A percentile compares a stretch with the other conserved stretches of the same genome.
Evolutionary conservation across 1,284 basidiomycete genomes (phyloP).

Genomic region (Tilletia indica): DNA sequence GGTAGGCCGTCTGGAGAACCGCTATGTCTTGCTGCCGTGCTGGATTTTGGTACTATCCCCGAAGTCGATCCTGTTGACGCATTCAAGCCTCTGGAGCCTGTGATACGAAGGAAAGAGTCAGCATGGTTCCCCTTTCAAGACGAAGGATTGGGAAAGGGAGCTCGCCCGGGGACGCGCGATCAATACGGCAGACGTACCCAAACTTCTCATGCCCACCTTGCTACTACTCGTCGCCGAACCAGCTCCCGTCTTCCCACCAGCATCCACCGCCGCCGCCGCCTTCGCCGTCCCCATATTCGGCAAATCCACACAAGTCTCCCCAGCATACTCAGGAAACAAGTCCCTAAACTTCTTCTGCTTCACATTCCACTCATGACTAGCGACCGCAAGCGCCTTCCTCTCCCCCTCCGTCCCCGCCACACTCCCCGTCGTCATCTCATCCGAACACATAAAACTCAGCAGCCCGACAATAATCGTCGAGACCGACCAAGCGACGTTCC

Average conservation of each 20-base stretch:
- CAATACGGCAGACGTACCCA: slow-evolving; percentile 1
- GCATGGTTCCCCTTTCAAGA: background rate
- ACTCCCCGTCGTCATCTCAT: slow-evolving; percentile 93
- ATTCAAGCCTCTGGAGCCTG: slow-evolving; percentile 13
- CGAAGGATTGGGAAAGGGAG: no score
- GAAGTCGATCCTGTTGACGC: background rate
- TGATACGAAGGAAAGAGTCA: background rate
- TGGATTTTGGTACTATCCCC: background rate
- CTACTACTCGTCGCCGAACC: background rate
- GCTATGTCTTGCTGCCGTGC: slow-evolving; percentile 12
- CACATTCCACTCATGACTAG: slow-evolving; percentile 82
- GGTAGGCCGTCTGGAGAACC: background rate
- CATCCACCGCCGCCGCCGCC: background rate
- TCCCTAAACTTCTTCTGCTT: slow-evolving; percentile 69
- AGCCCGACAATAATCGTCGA: slow-evolving; percentile 90
- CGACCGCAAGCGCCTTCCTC: slow-evolving; percentile 72
- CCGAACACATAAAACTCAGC: slow-evolving; percentile 90
- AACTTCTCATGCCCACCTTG: slow-evolving; percentile 18
- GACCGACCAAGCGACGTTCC: slow-evolving; percentile 91
- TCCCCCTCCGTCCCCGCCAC: slow-evolving; percentile 77
- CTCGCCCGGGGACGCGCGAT: background rate
- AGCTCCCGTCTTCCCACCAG: background rate
- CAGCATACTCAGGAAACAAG: slow-evolving; percentile 49
- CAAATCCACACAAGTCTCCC: slow-evolving; percentile 31
- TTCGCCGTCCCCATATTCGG: slow-evolving; percentile 51